Conservation (phyloP, 2,329 filamentous ascomycete species). For the Paraconiothyrium brasiliense region DNA sequence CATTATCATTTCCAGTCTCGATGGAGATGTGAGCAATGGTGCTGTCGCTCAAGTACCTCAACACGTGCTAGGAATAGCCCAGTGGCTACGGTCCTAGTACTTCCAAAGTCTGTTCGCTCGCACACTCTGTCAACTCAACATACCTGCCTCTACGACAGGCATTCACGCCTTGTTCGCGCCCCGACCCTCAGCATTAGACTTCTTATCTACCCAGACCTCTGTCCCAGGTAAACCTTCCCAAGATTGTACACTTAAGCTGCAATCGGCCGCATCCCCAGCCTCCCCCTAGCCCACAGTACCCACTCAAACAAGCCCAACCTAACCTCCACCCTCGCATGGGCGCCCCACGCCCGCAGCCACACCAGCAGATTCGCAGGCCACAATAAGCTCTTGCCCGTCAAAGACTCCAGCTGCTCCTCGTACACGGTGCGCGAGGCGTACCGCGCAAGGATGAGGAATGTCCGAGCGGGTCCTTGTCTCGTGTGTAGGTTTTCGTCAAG, state of each 20-base stretch:
- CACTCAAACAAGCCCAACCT: constrained; percentile 68
- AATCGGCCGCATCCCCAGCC: constrained; percentile 56
- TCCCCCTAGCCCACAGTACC: constrained; percentile 61
- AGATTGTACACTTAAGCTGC: neutral
- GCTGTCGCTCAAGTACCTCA: no score
- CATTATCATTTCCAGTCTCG: no score
- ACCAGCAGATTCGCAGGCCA: constrained; percentile 62
- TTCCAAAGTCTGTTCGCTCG: no score
- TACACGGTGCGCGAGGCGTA: constrained; percentile 71
- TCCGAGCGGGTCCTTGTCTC: constrained; percentile 67
- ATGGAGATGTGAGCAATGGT: no score
- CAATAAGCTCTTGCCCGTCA: constrained; percentile 57
- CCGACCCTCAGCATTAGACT: no score
- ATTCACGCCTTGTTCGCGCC: no score
- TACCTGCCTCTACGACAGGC: no score
- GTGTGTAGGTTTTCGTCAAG: constrained; percentile 91
- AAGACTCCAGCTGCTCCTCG: constrained; percentile 66
- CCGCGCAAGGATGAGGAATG: constrained; percentile 71
- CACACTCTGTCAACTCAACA: no score
- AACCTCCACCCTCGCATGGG: constrained; percentile 65
- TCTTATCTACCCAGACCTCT: no score
- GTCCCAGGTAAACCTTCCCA: no score
- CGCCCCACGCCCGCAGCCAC: constrained; percentile 62
- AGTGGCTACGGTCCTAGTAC: no score
- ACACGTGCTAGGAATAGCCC: no score